Evolutionary conservation across 1,284 basidiomycete species (phyloP).

Genomic region (Trichosporon sp.): DNA sequence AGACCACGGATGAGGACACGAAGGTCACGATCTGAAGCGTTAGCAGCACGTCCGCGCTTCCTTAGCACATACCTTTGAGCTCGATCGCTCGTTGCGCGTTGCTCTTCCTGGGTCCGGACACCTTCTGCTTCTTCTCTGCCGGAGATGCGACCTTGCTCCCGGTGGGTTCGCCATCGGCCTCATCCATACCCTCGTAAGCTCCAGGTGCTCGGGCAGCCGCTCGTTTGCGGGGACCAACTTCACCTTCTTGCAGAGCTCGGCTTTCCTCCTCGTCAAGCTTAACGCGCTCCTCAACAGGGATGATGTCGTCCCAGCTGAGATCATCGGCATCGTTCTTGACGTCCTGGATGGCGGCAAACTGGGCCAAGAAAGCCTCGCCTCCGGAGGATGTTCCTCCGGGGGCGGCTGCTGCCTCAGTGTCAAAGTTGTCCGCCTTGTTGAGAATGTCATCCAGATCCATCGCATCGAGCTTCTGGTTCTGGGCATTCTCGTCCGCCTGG

Average conservation of each 20-base stretch:
- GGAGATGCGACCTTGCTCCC: constrained; percentile 53
- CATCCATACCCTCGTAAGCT: constrained; percentile 87
- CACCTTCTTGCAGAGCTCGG: constrained; percentile 51
- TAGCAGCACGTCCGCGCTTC: constrained; percentile 10
- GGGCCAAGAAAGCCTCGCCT: constrained; percentile 91
- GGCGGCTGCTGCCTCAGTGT: constrained; percentile 82
- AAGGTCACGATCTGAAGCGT: constrained; percentile 70
- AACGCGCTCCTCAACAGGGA: constrained; percentile 85
- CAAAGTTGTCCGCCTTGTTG: constrained; percentile 93
- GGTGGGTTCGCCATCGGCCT: constrained; percentile 60
- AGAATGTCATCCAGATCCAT: constrained; percentile 99
- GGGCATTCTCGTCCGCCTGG: constrained; percentile 88
- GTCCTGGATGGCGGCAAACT: constrained; percentile 93
- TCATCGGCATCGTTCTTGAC: constrained; percentile 74
- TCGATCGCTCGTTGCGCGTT: constrained; percentile 91
- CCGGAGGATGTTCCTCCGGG: constrained; percentile 81
- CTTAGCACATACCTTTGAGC: constrained; percentile 66
- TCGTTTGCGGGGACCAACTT: constrained; percentile 61
- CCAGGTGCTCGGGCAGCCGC: constrained; percentile 63
- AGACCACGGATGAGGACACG: constrained; percentile 92
- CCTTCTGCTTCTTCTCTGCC: constrained; percentile 38
- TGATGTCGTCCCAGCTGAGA: constrained; percentile 99
- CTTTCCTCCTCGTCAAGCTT: constrained; percentile 74
- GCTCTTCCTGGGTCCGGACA: constrained; percentile 47
- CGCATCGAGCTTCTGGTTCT: constrained; percentile 94